Conservation (phyloP, 164 flowering plant genomes). For the Piper longum region DNA sequence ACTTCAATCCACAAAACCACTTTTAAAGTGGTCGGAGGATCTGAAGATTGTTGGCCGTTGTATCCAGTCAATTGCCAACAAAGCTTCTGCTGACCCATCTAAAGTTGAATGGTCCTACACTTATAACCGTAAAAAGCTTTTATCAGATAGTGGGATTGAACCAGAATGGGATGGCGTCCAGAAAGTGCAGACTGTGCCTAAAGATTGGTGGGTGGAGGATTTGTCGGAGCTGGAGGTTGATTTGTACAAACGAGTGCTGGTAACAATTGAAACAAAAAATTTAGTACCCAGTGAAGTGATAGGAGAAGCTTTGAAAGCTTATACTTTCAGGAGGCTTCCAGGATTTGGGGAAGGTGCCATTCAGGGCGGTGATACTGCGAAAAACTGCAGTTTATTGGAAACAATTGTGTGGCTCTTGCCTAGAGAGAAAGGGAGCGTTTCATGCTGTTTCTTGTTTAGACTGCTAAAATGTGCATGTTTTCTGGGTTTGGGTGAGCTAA, state of each 20-base stretch:
- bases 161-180: conserved; percentile 33
- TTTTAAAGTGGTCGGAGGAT: conserved; percentile 60
- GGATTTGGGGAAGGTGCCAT: conserved; percentile 44
- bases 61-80: conserved; percentile 59
- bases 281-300: conserved; percentile 37
- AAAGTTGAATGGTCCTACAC: conserved; percentile 90
- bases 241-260: conserved; percentile 47
- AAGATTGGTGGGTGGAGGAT: conserved; percentile 98
- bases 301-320: conserved; percentile 82
- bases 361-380: conserved; percentile 27
- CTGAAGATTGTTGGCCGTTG: conserved; percentile 54
- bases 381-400: conserved; percentile 34
- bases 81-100: conserved; percentile 52
- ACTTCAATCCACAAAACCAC: conserved; percentile 56
- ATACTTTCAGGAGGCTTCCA: conserved; percentile 48
- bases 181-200: conserved; percentile 41
- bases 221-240: conserved; percentile 76
- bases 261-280: conserved; percentile 40
- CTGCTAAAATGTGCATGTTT: conserved; percentile 58
- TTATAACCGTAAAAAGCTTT: conserved; percentile 57
- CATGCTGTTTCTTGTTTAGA: conserved; percentile 68
- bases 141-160: conserved; percentile 57
- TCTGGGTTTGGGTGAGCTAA: conserved; percentile 39
- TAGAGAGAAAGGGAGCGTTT: conserved; percentile 51
- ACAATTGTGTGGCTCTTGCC: conserved; percentile 65